Evolutionary conservation across 768 basidiomycete genomes (phyloP).

Genomic region (Boletus reticuloceps): DNA sequence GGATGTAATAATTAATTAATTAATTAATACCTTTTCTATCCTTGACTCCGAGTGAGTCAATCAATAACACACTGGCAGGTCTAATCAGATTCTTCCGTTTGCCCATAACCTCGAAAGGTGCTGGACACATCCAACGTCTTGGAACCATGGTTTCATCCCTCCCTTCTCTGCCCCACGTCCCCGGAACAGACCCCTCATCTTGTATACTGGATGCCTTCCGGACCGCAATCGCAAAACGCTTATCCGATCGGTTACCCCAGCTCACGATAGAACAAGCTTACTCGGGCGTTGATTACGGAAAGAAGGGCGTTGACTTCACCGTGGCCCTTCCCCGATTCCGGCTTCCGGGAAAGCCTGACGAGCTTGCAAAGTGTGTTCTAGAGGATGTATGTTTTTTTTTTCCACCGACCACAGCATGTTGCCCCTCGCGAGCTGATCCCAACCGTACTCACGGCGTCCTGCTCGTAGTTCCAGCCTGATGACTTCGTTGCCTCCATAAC

Average conservation of each 20-base stretch:
- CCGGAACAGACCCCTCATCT: constrained; percentile 58
- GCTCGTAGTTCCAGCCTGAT: constrained; percentile 74
- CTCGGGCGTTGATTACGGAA: constrained; percentile 82
- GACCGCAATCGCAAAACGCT: constrained; percentile 71
- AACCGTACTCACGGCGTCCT: neutral
- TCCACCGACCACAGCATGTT: neutral
- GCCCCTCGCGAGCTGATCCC: no score
- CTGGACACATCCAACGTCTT: constrained; percentile 3
- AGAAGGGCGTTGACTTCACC: constrained; percentile 92
- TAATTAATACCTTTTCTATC: no score
- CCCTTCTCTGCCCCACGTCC: constrained; percentile 40
- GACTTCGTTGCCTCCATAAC: constrained; percentile 70
- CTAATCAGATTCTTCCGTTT: neutral
- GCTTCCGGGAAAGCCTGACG: constrained; percentile 78
- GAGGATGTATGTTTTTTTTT: constrained; percentile 51
- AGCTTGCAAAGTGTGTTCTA: constrained; percentile 71
- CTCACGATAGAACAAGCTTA: constrained; percentile 78
- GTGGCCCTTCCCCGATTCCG: constrained; percentile 91
- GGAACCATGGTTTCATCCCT: constrained; percentile 31
- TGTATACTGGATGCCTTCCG: constrained; percentile 76
- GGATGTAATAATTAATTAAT: no score
- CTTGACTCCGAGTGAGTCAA: no score
- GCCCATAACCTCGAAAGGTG: neutral
- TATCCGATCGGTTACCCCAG: constrained; percentile 61
- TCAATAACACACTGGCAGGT: neutral